These are phyloP conservation scores for Dictyostelium brefeldianum DNA, from an alignment of 78 protist species.

Conservation along the genomic window DNA sequence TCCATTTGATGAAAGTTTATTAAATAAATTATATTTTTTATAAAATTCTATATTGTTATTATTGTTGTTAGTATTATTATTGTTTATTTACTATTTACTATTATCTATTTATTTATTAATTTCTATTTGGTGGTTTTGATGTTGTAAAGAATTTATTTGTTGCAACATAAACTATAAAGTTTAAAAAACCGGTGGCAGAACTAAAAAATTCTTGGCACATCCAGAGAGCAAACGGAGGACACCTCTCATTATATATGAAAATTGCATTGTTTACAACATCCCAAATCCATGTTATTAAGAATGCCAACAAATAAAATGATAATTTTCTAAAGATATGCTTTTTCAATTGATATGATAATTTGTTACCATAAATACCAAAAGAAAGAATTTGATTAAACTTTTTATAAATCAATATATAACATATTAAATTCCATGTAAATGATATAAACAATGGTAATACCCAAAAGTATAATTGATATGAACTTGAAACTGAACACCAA, in stretches of 20 bases:
- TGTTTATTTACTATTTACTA: no score
- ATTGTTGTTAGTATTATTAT: no score
- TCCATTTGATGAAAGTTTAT: conserved; percentile 12
- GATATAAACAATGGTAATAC: conserved; percentile 33
- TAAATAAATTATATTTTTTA: conserved; percentile 8
- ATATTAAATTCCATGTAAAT: conserved; percentile 42
- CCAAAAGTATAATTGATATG: conserved; percentile 59
- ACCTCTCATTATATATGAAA: not conserved
- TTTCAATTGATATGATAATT: not conserved
- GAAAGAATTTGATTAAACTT: conserved; percentile 29
- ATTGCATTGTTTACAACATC: conserved; percentile 45
- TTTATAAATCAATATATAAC: conserved; percentile 31
- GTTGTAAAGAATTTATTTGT: conserved; percentile 4
- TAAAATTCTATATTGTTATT: not conserved
- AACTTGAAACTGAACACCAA: conserved; percentile 33
- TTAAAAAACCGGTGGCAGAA: conserved; percentile 15
- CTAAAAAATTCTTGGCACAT: conserved; percentile 45
- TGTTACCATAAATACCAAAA: conserved; percentile 27
- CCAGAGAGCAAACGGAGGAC: conserved; percentile 51
- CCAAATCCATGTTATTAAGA: conserved; percentile 28
- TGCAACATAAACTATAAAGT: conserved; percentile 15
- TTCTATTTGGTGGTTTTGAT: no score
- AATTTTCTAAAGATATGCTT: conserved; percentile 7
- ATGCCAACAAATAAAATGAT: conserved; percentile 30
- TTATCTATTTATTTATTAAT: no score